Base-by-base conservation (phyloP, 73 alveolate genomes). In the Symbiodinium natans region DNA sequence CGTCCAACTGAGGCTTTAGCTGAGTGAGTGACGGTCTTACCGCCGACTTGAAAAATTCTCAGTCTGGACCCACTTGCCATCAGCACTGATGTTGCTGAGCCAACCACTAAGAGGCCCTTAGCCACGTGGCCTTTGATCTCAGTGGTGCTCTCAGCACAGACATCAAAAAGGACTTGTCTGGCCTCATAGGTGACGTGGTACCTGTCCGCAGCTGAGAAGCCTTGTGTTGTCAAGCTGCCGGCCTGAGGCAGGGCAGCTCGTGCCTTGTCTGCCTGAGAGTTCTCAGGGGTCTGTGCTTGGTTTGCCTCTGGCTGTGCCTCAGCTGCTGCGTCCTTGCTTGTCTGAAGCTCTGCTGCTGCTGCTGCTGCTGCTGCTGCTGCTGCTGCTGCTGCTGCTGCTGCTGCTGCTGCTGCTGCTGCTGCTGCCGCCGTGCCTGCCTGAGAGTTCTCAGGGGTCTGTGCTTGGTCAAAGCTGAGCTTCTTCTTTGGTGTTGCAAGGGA, bases 161-260 rank as follows among this genome's bases (percentile, higher is more conserved):
- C 82, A 8, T 63, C 25, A 1, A 21, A 21, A 6, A 63, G 82
- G 38, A 63, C 10, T 15, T 63, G 82, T 13, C 82, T 21, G 82
- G 82, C 82, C 17, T 63, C 82, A 29, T 63, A 25, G 82, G 82
- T 9, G 31, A 63, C 25, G 1, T 34, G 17, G 82, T 0, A 15
- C 82, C 63, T 48, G 8, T 48, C 63, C 8, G 39, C 89, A 9
- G 36, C 89, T 82, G 89, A 82, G n/a, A 39, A 6, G 21, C 89
- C 89, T 31, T 31, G 10, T 7, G 41, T 3, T 17, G 68, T 40
- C 3, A 43, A 2, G 40, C 54, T 3, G 8, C 63, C 63, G 2
- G 68, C 34, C 68, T 82, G 59, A 41, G 89, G 52, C 56, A 77
- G n/a, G n/a, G n/a, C n/a, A n/a, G n/a, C n/a, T n/a, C n/a, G n/a